Percentiles rank a stretch among this genome's conserved stretches.
These are phyloP conservation scores for Mycena epipterygia DNA, from an alignment of 768 basidiomycete genomes.

Conservation along the genomic window DNA sequence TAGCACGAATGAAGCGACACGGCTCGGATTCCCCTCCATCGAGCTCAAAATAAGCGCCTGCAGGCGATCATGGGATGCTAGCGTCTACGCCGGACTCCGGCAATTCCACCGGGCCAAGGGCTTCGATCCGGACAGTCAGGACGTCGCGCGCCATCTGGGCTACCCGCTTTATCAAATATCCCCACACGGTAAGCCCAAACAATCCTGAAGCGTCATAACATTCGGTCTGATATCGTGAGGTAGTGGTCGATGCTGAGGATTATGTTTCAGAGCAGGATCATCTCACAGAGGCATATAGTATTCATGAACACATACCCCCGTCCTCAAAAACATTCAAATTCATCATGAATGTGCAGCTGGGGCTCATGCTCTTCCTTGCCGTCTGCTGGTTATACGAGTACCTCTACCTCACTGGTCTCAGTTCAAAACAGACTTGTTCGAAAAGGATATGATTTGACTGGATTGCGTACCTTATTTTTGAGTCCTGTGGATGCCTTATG, in stretches of 20 bases:
- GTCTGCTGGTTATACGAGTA: not conserved
- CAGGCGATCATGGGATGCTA: constrained; percentile 6
- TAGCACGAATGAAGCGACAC: not conserved
- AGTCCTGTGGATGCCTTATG: not conserved
- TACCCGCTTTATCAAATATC: constrained; percentile 8
- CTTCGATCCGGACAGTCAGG: constrained; percentile 18
- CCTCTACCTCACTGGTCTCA: not conserved
- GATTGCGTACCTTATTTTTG: not conserved
- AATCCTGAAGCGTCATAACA: not conserved
- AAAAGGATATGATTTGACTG: not conserved
- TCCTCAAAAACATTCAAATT: constrained; percentile 10
- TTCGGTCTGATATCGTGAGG: not conserved
- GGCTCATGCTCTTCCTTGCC: constrained; percentile 1
- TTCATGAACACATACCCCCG: not conserved
- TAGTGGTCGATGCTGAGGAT: constrained; percentile 3
- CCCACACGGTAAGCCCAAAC: not conserved
- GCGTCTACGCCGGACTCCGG: constrained; percentile 9
- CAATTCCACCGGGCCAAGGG: constrained; percentile 18
- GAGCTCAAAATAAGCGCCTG: not conserved
- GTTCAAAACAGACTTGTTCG: not conserved
- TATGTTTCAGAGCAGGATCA: constrained; percentile 7
- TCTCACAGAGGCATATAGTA: not conserved
- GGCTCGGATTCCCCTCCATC: constrained; percentile 16
- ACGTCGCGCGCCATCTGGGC: constrained; percentile 1
- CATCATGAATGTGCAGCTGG: constrained; percentile 7